A percentile compares a stretch with the other conserved stretches of the same genome.
These are phyloP conservation scores for Leccinum incarnatum DNA, from an alignment of 768 basidiomycete species.

Conservation along the genomic window DNA sequence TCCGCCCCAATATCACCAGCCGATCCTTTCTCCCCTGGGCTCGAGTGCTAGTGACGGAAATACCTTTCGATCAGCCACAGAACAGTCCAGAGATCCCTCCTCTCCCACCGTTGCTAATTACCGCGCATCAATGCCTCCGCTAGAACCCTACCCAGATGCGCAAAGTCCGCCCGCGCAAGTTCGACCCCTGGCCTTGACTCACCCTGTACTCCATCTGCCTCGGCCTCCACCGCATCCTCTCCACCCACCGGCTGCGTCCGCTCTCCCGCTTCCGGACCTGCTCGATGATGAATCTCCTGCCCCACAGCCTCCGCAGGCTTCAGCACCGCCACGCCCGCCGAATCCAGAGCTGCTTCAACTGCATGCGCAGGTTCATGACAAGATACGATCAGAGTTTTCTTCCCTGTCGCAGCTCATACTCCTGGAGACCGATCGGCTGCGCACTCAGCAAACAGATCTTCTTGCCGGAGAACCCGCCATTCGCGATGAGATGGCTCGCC, in stretches of 20 bases:
- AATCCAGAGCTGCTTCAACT: slow-evolving; percentile 87
- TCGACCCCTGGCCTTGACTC: slow-evolving; percentile 18
- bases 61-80: slow-evolving; percentile 17
- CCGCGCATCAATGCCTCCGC: slow-evolving; percentile 27
- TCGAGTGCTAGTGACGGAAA: slow-evolving; percentile 19
- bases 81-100: slow-evolving; percentile 18
- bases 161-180: slow-evolving; percentile 28
- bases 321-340: slow-evolving; percentile 76
- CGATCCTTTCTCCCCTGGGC: slow-evolving; percentile 15
- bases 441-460: slow-evolving; percentile 80
- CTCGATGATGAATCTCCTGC: slow-evolving; percentile 57
- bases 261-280: slow-evolving; percentile 46
- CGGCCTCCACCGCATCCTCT: slow-evolving; percentile 19
- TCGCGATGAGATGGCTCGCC: slow-evolving; percentile 90
- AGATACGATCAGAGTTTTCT: slow-evolving; percentile 66
- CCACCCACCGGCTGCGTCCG: slow-evolving; percentile 16
- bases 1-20: slow-evolving; percentile 30
- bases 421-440: slow-evolving; percentile 70
- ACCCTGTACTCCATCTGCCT: slow-evolving; percentile 27
- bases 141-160: slow-evolving; percentile 24
- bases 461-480: slow-evolving; percentile 90
- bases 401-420: slow-evolving; percentile 64
- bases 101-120: slow-evolving; percentile 28
- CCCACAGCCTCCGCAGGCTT: slow-evolving; percentile 27
- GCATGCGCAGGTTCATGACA: slow-evolving; percentile 73